Conservation (phyloP, 108 stramenopile species). For the Seminavis robusta region DNA sequence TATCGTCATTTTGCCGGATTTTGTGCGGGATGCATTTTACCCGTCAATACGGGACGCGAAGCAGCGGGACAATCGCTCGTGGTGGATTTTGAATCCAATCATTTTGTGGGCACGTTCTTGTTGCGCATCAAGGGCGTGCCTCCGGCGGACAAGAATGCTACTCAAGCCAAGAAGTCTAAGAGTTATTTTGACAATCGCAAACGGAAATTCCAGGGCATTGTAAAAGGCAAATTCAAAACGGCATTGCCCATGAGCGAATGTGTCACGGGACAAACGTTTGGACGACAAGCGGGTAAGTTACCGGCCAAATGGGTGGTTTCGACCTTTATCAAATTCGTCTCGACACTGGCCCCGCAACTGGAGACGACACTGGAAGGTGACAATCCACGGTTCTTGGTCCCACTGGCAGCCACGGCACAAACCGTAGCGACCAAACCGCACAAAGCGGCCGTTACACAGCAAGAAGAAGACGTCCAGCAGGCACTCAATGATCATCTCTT, state of each 20-base stretch:
- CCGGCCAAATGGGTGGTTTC: conserved; percentile 46
- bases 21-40: conserved; percentile 38
- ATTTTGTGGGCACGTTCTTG: conserved; percentile 49
- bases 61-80: conserved; percentile 42
- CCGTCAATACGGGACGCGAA: conserved; percentile 56
- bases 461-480: background rate
- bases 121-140: conserved; percentile 41
- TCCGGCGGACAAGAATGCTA: background rate
- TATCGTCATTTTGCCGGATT: conserved; percentile 20
- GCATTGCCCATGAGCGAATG: conserved; percentile 41
- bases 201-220: conserved; percentile 57
- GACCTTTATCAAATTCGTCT: conserved; percentile 35
- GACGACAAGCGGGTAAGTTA: conserved; percentile 39
- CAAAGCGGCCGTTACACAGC: background rate
- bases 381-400: conserved; percentile 52
- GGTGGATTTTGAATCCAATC: conserved; percentile 56
- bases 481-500: background rate
- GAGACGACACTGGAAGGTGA: conserved; percentile 51
- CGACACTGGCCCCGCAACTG: conserved; percentile 43
- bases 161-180: background rate
- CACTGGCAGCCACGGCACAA: conserved; percentile 59
- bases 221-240: conserved; percentile 45
- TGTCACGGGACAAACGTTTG: conserved; percentile 56
- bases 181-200: conserved; percentile 49
- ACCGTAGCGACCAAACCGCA: conserved; percentile 22